Percentiles rank a stretch among this genome's conserved stretches.
These are phyloP conservation scores for Clitopilus passeckerianus DNA, from an alignment of 768 basidiomycete genomes.

Conservation along the genomic window DNA sequence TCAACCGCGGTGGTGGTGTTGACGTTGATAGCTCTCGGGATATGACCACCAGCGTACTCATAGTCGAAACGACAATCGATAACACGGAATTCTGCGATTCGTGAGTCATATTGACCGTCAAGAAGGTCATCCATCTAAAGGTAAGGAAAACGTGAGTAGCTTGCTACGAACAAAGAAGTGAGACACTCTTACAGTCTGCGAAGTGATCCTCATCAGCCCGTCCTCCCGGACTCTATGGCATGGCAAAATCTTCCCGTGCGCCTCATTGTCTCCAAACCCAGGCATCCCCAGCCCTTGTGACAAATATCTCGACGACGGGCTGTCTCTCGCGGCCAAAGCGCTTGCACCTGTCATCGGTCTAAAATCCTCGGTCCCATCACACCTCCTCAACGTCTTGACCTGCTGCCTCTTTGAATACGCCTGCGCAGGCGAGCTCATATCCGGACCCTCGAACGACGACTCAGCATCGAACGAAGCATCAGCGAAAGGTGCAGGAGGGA, in stretches of 20 bases:
- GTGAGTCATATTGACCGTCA: slow-evolving; percentile 62
- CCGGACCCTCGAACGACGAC: slow-evolving; percentile 60
- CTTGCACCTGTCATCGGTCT: slow-evolving; percentile 67
- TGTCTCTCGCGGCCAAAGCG: slow-evolving; percentile 47
- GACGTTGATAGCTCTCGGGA: slow-evolving; percentile 88
- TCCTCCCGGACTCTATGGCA: slow-evolving; percentile 94
- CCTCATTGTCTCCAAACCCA: slow-evolving; percentile 91
- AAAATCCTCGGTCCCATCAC: slow-evolving; percentile 81
- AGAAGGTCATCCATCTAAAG: slow-evolving; percentile 72
- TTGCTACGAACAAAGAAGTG: too few relatives aligned
- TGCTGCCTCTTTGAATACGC: slow-evolving; percentile 78
- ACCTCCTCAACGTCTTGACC: slow-evolving; percentile 69
- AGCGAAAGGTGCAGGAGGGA: slow-evolving; percentile 54
- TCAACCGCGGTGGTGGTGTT: slow-evolving; percentile 78
- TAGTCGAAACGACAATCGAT: slow-evolving; percentile 99
- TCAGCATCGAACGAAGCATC: slow-evolving; percentile 38
- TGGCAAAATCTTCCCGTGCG: slow-evolving; percentile 87
- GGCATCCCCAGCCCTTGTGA: slow-evolving; percentile 51
- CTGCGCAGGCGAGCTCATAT: slow-evolving; percentile 77
- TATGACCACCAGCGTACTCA: slow-evolving; percentile 91
- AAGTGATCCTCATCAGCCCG: slow-evolving; percentile 86
- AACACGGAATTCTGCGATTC: slow-evolving; percentile 68
- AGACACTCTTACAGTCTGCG: slow-evolving; percentile 59
- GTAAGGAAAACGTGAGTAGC: slow-evolving; percentile 8
- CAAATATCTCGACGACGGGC: slow-evolving; percentile 53